Conservation (phyloP, 441 rosid genomes). For the Kokia cookei region DNA sequence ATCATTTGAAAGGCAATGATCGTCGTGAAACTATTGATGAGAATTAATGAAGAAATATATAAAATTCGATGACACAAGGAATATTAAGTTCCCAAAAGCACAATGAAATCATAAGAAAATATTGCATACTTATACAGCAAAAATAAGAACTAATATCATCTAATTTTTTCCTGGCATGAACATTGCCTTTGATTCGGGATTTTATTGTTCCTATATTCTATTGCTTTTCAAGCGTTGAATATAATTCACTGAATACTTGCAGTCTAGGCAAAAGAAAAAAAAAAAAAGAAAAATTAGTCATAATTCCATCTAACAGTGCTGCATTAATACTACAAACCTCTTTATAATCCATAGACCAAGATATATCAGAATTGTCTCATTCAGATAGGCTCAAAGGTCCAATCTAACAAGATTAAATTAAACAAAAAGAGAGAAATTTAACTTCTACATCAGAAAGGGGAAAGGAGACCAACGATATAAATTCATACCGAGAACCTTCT, state of each 20-base stretch:
- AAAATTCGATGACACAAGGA: not conserved
- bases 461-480: conserved; percentile 9
- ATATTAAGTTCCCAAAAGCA: not conserved
- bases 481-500: conserved; percentile 83
- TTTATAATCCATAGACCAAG: not conserved
- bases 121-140: not conserved
- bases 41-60: not conserved
- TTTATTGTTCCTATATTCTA: not conserved
- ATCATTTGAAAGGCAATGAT: not conserved
- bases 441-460: not conserved
- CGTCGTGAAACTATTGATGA: not conserved
- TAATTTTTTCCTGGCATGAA: not conserved
- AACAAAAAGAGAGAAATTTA: not conserved
- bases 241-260: not conserved
- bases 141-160: not conserved
- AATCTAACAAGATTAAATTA: not conserved
- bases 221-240: not conserved
- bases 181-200: not conserved
- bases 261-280: not conserved
- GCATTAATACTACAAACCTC: not conserved
- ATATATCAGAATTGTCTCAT: not conserved
- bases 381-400: not conserved
- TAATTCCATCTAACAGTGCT: not conserved
- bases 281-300: not conserved
- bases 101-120: not conserved